A percentile compares a stretch with the other conserved stretches of the same genome.
Conservation (phyloP, 176 grass and related monocot species). For the Eremochloa ophiuroides region DNA sequence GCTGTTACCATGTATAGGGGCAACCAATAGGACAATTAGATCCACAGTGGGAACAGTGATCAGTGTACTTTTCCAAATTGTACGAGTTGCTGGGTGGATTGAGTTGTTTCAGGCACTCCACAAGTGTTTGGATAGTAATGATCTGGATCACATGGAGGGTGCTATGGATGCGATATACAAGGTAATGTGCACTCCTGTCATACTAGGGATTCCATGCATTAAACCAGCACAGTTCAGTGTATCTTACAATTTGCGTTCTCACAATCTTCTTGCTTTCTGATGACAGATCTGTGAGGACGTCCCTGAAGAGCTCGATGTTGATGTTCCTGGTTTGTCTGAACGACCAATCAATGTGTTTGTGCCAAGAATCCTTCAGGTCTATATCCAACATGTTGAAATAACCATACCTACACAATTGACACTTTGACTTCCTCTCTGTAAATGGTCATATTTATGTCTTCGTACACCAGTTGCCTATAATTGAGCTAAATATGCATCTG, state of each 20-base stretch:
- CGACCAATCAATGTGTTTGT: slow-evolving; percentile 92
- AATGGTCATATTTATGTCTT: background rate
- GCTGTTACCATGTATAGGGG: slow-evolving; percentile 79
- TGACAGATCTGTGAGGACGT: slow-evolving; percentile 95
- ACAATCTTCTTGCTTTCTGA: slow-evolving; percentile 3
- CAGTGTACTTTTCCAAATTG: slow-evolving; percentile 87
- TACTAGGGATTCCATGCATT: background rate
- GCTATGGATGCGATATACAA: slow-evolving; percentile 98
- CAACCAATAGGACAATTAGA: slow-evolving; percentile 68
- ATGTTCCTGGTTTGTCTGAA: slow-evolving; percentile 87
- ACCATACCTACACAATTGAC: background rate
- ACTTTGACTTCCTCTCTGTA: background rate
- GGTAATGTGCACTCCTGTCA: slow-evolving; percentile 36
- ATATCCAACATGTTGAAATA: background rate
- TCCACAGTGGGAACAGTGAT: slow-evolving; percentile 93
- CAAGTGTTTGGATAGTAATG: slow-evolving; percentile 79
- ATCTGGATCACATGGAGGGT: slow-evolving; percentile 97
- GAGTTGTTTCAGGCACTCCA: slow-evolving; percentile 84
- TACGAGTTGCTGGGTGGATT: slow-evolving; percentile 74
- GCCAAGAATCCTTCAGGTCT: slow-evolving; percentile 84
- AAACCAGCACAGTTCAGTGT: background rate
- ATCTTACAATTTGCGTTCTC: slow-evolving; percentile 15
- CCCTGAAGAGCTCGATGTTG: slow-evolving; percentile 89
- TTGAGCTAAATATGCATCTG: background rate
- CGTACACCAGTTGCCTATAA: background rate